phyloP scores from a whole-genome alignment of 2,329 filamentous ascomycete species.

The Exophiala aquamarina region DNA sequence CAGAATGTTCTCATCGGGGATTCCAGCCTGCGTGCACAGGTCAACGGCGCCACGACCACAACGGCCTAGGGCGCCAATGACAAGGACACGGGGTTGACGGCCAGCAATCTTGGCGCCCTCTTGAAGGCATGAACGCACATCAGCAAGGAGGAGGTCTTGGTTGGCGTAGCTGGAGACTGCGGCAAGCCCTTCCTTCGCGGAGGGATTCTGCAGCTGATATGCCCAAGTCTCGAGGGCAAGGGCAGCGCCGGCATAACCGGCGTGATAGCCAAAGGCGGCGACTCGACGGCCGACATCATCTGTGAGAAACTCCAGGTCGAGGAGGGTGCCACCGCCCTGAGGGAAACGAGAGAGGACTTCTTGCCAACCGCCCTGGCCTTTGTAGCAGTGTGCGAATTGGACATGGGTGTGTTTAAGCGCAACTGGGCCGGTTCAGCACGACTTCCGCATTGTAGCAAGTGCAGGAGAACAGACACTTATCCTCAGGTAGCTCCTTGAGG shows the following conservation, averaged over 20 bases:
- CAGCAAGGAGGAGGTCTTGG: slow-evolving; percentile 68
- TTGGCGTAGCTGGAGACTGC: slow-evolving; percentile 66
- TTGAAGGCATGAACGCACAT: slow-evolving; percentile 71
- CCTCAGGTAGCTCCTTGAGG: slow-evolving; percentile 74
- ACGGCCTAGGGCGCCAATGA: slow-evolving; percentile 74
- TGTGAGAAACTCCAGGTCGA: slow-evolving; percentile 84
- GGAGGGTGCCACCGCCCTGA: slow-evolving; percentile 71
- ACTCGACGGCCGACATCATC: slow-evolving; percentile 66
- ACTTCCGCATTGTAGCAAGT: background rate
- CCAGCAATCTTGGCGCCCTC: slow-evolving; percentile 67
- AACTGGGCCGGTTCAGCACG: slow-evolving; percentile 35
- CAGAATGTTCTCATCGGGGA: slow-evolving; percentile 67
- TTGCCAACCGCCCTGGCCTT: slow-evolving; percentile 76
- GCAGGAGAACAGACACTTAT: slow-evolving; percentile 38
- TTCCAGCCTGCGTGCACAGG: slow-evolving; percentile 71
- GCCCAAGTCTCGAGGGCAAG: slow-evolving; percentile 72
- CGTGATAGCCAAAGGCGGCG: slow-evolving; percentile 59
- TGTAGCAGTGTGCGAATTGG: slow-evolving; percentile 74
- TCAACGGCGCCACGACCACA: slow-evolving; percentile 85
- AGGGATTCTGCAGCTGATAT: slow-evolving; percentile 66
- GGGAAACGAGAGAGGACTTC: slow-evolving; percentile 77
- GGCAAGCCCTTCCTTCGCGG: slow-evolving; percentile 61
- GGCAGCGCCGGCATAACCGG: slow-evolving; percentile 70
- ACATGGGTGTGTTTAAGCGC: slow-evolving; percentile 72
- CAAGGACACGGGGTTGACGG: slow-evolving; percentile 69